Evolutionary conservation across 2,329 filamentous ascomycete genomes (phyloP).

Genomic region (Aaosphaeria arxii): DNA sequence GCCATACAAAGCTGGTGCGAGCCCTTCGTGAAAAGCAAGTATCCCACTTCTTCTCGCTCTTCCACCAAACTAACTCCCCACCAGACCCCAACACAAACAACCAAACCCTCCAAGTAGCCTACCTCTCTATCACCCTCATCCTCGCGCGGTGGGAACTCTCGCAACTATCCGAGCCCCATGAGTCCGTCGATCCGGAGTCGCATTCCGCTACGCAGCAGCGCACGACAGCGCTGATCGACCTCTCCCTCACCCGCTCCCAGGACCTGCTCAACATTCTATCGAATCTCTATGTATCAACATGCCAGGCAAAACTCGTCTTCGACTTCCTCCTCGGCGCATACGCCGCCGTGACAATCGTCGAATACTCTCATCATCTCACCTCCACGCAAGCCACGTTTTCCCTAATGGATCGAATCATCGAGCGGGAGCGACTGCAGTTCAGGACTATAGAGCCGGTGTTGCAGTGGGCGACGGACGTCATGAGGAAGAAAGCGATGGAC

Average conservation of each 20-base stretch:
- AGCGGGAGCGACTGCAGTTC: not conserved
- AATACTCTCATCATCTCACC: not conserved
- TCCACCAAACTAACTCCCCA: too few relatives aligned
- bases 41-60: not conserved
- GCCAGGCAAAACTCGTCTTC: not conserved
- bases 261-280: not conserved
- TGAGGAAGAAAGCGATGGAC: not conserved
- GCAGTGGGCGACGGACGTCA: not conserved
- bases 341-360: not conserved
- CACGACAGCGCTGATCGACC: not conserved
- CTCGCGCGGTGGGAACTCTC: not conserved
- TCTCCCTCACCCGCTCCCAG: not conserved
- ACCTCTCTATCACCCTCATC: not conserved
- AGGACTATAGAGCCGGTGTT: not conserved
- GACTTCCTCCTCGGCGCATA: not conserved
- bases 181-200: not conserved
- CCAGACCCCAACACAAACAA: not conserved
- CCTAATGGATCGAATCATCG: not conserved
- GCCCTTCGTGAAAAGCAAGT: not conserved
- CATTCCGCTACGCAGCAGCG: not conserved
- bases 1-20: not conserved
- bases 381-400: not conserved
- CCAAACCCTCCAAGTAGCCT: not conserved
- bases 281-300: not conserved
- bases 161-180: not conserved